Evolutionary conservation across 257 asterid species (phyloP).

Genomic region (Orobanche coerulescens): DNA sequence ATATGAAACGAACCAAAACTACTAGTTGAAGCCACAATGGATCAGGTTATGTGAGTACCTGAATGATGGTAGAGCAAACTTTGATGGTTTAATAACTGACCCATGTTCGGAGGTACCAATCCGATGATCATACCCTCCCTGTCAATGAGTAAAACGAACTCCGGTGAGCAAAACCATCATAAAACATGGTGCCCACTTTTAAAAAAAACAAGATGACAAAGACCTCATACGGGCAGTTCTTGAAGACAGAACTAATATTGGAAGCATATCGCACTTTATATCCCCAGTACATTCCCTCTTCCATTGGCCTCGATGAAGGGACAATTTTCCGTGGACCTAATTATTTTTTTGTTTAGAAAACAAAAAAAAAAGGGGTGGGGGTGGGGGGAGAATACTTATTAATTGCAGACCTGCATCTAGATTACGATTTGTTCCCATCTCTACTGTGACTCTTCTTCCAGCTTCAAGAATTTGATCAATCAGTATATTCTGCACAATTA

Average conservation of each 20-base stretch:
- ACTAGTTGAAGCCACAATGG: background rate
- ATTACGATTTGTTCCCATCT: conserved; percentile 71
- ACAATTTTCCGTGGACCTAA: conserved; percentile 58
- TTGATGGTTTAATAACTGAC: conserved; percentile 47
- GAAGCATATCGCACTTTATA: conserved; percentile 82
- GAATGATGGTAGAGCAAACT: conserved; percentile 73
- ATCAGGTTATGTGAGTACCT: conserved; percentile 27
- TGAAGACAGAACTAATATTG: conserved; percentile 71
- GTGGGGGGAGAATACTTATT: no score
- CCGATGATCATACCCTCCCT: conserved; percentile 85
- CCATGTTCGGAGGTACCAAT: conserved; percentile 98
- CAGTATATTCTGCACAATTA: conserved; percentile 50
- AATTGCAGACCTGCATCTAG: conserved; percentile 58
- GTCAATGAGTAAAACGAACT: conserved; percentile 1
- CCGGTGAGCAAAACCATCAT: conserved; percentile 1
- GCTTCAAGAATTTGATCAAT: conserved; percentile 65
- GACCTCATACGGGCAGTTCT: conserved; percentile 75
- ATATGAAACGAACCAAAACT: no score
- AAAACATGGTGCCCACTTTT: background rate
- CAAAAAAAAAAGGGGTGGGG: conserved; percentile 12
- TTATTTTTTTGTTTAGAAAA: background rate
- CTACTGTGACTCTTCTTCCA: conserved; percentile 89
- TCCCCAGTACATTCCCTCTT: conserved; percentile 94
- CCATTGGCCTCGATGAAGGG: conserved; percentile 70
- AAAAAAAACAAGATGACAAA: background rate